phyloP scores from a whole-genome alignment of 805 yeast genomes.

The Jamesozyma gamospora region DNA sequence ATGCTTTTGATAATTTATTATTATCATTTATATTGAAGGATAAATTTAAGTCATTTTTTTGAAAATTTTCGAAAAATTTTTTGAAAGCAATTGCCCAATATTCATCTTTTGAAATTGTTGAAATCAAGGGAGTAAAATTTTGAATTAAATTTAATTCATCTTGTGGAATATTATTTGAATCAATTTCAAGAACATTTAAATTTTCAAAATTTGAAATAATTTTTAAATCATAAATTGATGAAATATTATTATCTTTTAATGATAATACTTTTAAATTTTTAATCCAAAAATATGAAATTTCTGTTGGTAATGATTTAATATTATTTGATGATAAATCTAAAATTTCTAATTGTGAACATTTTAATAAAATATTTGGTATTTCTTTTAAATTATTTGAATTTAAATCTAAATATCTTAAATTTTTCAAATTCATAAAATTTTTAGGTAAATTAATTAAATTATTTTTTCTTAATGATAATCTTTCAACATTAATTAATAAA shows the following conservation, averaged over 20 bases:
- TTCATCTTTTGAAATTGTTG: conserved; percentile 34
- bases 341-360: conserved; percentile 42
- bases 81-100: conserved; percentile 27
- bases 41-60: neutral
- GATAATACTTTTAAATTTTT: conserved; percentile 47
- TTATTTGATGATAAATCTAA: conserved; percentile 55
- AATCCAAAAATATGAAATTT: conserved; percentile 31
- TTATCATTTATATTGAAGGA: neutral
- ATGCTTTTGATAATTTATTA: conserved; percentile 41
- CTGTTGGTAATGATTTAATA: conserved; percentile 39
- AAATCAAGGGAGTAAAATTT: conserved; percentile 28
- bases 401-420: conserved; percentile 52
- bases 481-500: conserved; percentile 33
- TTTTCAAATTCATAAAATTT: conserved; percentile 34
- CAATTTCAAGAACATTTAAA: conserved; percentile 50
- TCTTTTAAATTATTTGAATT: conserved; percentile 47
- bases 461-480: conserved; percentile 48
- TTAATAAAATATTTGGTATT: conserved; percentile 40
- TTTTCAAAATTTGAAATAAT: conserved; percentile 42
- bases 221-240: conserved; percentile 37
- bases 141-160: conserved; percentile 38
- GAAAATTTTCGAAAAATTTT: conserved; percentile 19
- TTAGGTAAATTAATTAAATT: conserved; percentile 38
- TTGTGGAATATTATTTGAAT: conserved; percentile 46
- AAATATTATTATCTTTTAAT: conserved; percentile 47